These are phyloP conservation scores for Chalciporus chontae DNA, from an alignment of 768 basidiomycete species.

Conservation along the genomic window DNA sequence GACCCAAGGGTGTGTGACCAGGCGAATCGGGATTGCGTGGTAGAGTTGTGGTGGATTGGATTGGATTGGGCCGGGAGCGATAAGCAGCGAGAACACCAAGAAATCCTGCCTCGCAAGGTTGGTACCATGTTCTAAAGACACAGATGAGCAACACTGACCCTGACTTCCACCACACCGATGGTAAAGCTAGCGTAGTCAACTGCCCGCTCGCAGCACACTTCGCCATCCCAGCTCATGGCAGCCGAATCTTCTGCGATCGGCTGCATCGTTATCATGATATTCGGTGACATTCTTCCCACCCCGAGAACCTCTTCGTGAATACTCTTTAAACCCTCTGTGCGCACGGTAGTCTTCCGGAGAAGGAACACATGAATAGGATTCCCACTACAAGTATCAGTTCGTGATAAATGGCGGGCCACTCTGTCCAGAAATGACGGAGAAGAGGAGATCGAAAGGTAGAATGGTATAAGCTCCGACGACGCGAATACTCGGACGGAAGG, in stretches of 20 bases:
- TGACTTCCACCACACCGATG: slow-evolving; percentile 45
- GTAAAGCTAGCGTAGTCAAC: slow-evolving; percentile 47
- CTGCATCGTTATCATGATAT: slow-evolving; percentile 38
- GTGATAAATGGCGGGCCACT: slow-evolving; percentile 6
- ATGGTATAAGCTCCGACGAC: slow-evolving; percentile 54
- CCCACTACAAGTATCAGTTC: slow-evolving; percentile 10
- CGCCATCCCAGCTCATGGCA: slow-evolving; percentile 62
- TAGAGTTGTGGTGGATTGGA: slow-evolving; percentile 38
- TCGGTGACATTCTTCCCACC: slow-evolving; percentile 40
- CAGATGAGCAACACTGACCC: slow-evolving; percentile 34
- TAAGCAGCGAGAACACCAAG: slow-evolving; percentile 46
- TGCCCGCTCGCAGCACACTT: slow-evolving; percentile 39
- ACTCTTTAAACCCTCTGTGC: slow-evolving; percentile 20
- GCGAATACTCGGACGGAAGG: slow-evolving; percentile 59
- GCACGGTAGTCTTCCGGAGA: slow-evolving; percentile 49
- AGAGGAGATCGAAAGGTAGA: slow-evolving; percentile 61
- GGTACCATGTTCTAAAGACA: background rate
- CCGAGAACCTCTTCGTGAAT: slow-evolving; percentile 37
- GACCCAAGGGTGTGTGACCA: slow-evolving; percentile 59
- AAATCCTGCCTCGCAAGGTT: slow-evolving; percentile 47
- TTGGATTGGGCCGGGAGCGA: slow-evolving; percentile 32
- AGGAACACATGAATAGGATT: slow-evolving; percentile 48
- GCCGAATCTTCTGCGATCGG: slow-evolving; percentile 26
- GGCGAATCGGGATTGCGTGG: slow-evolving; percentile 51
- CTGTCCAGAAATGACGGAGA: slow-evolving; percentile 34